These are phyloP conservation scores for Bipolaris victoriae DNA, from an alignment of 2,329 filamentous ascomycete genomes.

Conservation along the genomic window DNA sequence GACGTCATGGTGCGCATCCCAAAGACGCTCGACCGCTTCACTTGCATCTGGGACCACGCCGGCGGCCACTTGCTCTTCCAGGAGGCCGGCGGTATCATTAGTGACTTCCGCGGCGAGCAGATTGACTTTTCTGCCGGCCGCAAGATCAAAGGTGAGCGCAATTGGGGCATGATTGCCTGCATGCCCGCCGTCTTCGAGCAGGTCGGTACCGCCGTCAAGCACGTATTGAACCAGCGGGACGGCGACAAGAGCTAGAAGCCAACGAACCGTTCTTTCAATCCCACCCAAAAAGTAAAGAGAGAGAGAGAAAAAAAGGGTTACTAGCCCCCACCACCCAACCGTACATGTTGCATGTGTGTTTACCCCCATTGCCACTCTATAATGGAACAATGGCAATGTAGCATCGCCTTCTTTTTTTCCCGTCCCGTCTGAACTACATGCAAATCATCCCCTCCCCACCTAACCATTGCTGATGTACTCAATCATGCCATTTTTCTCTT, in stretches of 20 bases:
- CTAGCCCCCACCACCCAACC: too few species aligned
- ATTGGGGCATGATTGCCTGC: constrained; percentile 46
- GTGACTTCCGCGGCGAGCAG: constrained; percentile 57
- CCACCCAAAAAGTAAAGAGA: not conserved
- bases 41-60: constrained; percentile 63
- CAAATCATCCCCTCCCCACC: too few species aligned
- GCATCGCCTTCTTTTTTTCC: too few species aligned
- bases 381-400: too few species aligned
- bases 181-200: constrained; percentile 35
- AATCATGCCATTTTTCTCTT: too few species aligned
- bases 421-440: too few species aligned
- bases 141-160: constrained; percentile 40
- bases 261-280: not conserved
- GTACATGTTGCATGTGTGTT: not conserved
- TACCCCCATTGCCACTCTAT: too few species aligned
- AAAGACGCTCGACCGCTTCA: constrained; percentile 51
- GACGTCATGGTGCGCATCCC: constrained; percentile 59
- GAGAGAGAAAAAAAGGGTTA: too few species aligned
- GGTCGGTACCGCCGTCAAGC: constrained; percentile 36
- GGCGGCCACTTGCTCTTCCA: constrained; percentile 59
- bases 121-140: constrained; percentile 55
- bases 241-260: not conserved
- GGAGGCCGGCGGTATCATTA: constrained; percentile 59
- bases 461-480: too few species aligned
- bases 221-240: constrained; percentile 32